Conservation (phyloP, 768 basidiomycete genomes). For the Pulveroboletus sp. region DNA sequence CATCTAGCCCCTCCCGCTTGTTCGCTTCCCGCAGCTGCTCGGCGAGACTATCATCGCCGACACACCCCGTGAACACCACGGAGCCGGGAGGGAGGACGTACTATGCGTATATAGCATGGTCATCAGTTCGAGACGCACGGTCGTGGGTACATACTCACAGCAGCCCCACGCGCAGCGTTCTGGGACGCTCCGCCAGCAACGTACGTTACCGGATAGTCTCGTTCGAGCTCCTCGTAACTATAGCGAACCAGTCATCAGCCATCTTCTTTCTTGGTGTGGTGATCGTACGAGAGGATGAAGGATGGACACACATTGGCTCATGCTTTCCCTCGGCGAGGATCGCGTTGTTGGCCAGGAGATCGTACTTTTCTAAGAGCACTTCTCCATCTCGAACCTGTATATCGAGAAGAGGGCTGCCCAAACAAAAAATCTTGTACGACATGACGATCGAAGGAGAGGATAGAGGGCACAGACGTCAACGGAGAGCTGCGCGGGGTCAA, state of each 20-base stretch:
- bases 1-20: constrained; percentile 82
- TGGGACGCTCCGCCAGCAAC: constrained; percentile 97
- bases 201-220: constrained; percentile 72
- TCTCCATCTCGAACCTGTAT: constrained; percentile 90
- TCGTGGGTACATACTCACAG: constrained; percentile 50
- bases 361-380: constrained; percentile 81
- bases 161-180: constrained; percentile 94
- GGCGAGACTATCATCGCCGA: constrained; percentile 90
- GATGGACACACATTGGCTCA: constrained; percentile 56
- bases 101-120: constrained; percentile 35
- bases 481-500: constrained; percentile 5
- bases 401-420: constrained; percentile 96
- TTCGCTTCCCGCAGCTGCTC: constrained; percentile 87
- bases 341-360: constrained; percentile 89
- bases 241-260: background rate
- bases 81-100: constrained; percentile 85
- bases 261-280: background rate
- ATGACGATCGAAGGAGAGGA: constrained; percentile 33
- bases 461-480: constrained; percentile 9
- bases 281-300: background rate
- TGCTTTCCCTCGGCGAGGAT: constrained; percentile 92
- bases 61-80: constrained; percentile 91
- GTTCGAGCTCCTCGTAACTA: constrained; percentile 87
- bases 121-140: background rate
- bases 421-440: constrained; percentile 70